Evolutionary conservation across 208 protist genomes (phyloP), one percentile per base, ranked within the genome.

Genomic region (Crithidia sp.): DNA sequence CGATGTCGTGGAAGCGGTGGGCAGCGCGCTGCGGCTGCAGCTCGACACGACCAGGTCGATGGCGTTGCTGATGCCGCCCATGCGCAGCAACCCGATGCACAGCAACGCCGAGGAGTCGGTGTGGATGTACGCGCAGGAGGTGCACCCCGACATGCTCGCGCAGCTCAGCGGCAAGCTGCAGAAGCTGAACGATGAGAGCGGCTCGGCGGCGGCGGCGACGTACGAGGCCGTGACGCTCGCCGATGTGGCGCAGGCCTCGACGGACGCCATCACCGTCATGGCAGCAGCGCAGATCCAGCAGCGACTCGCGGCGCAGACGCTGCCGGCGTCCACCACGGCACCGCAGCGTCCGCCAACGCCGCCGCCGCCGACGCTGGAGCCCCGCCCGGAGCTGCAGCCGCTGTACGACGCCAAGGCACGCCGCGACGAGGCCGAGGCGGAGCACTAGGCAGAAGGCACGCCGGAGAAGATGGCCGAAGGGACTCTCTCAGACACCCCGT

Each of bases 281-380:
- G 90, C 88, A n/a, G 78, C 79, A 9, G 63, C 82, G 19, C 57
- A 60, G 14, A 66, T 79, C 9, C n/a, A 70, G 62, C 81, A 83
- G 56, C 82, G 86, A 7, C 64, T 73, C n/a, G 9, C 57, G 7
- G 67, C 41, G 37, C 77, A 72, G 50, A 84, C 76, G 69, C 69
- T 95, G 40, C 93, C 93, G 17, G 44, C 55, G 4, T 69, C 60
- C 47, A 97, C 93, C 19, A 88, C 84, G 16, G 78, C 74, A 9
- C 72, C 77, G 53, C 90, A 95, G 79, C 85, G 93, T 0, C 89
- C 93, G 17, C 91, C 93, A 0, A 97, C 93, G 19, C 93, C 93
- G 53, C 67, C 88, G n/a, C 84, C 85, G 41, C 93, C 93, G 10
- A 53, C 74, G 13, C 77, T 88, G 19, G 82, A 92, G 79, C 86